Base-by-base conservation (phyloP, 352 stramenopile genomes). In the Thalassiosira livingstoniorum region DNA sequence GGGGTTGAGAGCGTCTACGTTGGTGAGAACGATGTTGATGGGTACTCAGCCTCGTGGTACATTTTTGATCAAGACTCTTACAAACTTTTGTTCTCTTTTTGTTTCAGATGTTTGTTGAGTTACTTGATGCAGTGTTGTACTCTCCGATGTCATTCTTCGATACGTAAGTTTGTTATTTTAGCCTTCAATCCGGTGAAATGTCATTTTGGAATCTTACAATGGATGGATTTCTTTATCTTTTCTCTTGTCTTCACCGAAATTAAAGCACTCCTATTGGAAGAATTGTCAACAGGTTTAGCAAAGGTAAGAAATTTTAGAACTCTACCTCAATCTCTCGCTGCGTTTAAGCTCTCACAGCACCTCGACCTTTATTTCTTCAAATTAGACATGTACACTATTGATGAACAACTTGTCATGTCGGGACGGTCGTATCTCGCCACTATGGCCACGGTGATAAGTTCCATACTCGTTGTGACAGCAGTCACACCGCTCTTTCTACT, bases 211-310 rank as follows among this genome's bases (percentile, higher is more conserved):
- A 27, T 55, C 29, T 15, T 42, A 15, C 45, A 27, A 32, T 43
- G 27, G 54, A 62, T 2, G 21, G 43, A 21, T 1, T 61, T 45
- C 5, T 65, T 53, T 53, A 61, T 55, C 47, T 15, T 43, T 34
- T 27, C 4, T 23, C 37, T 21, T 75, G 34, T 45, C n/a, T 55
- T 74, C 51, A 39, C 39, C 10, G 2, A n/a, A n/a, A 23, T 60
- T 70, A 4, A 96, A 91, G 88, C 4, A 98, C 95, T 43, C 96
- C 96, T 7, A 85, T 95, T n/a, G 95, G 96, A 25, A 91, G 97
- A 55, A 98, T 99, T 47, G 83, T 99, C 0, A 98, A 98, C 78
- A 83, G 96, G 4, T 97, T 98, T 83, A 96, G 86, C 70, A 93
- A 94, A 84, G 81, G 82, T 81, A 75, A 53, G 69, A 57, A 66